Evolutionary conservation across 192 early-diverging fungal species (phyloP), one percentile per base, ranked within the genome.

Genomic region (Umbelopsis sp.): DNA sequence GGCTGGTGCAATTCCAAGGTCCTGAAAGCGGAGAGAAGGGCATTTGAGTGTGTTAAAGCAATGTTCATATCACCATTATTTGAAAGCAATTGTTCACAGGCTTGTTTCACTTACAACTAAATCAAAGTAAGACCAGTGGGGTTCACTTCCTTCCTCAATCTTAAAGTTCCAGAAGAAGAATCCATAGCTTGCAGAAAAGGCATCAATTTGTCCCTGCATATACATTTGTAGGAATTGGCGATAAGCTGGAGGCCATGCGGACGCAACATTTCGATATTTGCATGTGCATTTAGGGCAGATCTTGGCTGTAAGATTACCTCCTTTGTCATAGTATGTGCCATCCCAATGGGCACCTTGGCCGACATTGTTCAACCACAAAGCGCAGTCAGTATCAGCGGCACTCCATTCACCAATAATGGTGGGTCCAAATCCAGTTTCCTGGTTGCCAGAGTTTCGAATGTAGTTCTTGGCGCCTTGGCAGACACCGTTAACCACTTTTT

Each of bases 371-470:
- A 91, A 78, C 59, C 83, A 89, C 32, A 82, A 82, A 26, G 90
- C 84, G 72, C 90, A 91, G 79, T 91, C 88, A 50, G 84, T 89
- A 4, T 81, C 85, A 16, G 88, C 89, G 0, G 84, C 81, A 6
- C 86, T 86, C 68, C 85, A 91, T 71, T 91, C 90, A 24, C 90
- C 90, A 16, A 89, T 84, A 36, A 91, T 83, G 16, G 89, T 89
- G 66, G 85, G 83, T 43, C 86, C 82, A 68, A 80, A 80, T 9
- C 75, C 69, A 21, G 75, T 75, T 51, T 80, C 29, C 34, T 32
- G 34, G 41, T 62, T 71, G 1, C 9, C 34, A 2, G 70, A 71
- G n/a, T 43, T 67, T 14, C 22, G 5, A 21, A 71, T 21, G 10
- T 59, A 59, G 29, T 34, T 43, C 9, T 26, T 32, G 34, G 70